Base-by-base conservation (phyloP, 257 asterid species). In the Jacaranda mimosifolia region DNA sequence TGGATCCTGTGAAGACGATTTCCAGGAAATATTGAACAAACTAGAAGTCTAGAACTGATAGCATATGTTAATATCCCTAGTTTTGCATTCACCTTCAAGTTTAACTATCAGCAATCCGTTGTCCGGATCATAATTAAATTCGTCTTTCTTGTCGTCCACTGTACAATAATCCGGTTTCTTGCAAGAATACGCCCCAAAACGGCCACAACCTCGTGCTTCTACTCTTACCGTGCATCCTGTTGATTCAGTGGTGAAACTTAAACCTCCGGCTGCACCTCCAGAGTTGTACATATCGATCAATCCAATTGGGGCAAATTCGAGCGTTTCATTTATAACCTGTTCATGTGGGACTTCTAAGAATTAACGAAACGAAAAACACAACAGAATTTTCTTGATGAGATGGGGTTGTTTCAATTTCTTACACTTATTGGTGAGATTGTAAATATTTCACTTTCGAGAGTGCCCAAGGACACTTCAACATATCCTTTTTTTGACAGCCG, bases 211-310 rank as follows among this genome's bases (percentile, higher is more conserved):
- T 7, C 86, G 77, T 3, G 78, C 85, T 55, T 62, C 60, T 0
- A 83, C 35, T 36, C 69, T 72, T 42, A 81, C 32, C 3, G 26
- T 53, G 49, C 72, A 35, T 17, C 71, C 81, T 6, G 82, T 71
- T 36, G 72, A 17, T 18, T 68, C 82, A 6, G 21, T 0, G 13
- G 19, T n/a, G 45, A 62, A 74, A 21, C 72, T 59, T 8, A 83
- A 10, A 46, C 77, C 79, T 68, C 86, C 84, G 0, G 58, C 59
- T 6, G 89, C 88, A 7, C 92, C 92, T 70, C 92, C 92, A 7
- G 84, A 86, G 84, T 88, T 88, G 56, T 80, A 84, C 92, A 88
- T 88, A 5, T 86, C 89, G 9, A 86, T 74, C 86, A 88, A 73
- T 38, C 88, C 88, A 49, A 86, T 71, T 4, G 89, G 91, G 18